Evolutionary conservation across 2,329 filamentous ascomycete genomes (phyloP).

Genomic region (Fusarium beomiforme): DNA sequence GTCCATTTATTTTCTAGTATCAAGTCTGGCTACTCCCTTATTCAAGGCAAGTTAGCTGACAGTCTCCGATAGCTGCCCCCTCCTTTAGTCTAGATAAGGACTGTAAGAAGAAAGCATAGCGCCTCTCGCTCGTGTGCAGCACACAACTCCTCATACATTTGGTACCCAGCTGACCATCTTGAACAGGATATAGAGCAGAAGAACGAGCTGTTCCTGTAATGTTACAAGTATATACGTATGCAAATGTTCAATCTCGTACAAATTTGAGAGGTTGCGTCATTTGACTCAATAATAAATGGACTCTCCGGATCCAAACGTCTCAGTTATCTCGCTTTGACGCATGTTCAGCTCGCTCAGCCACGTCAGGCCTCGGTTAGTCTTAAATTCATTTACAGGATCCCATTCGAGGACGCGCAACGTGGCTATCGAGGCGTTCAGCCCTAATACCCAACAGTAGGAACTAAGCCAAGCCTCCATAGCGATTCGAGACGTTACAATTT

Average conservation of each 20-base stretch:
- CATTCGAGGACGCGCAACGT: background rate
- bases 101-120: background rate
- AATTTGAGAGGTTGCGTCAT: background rate
- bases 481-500: constrained; percentile 3
- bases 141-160: too few species aligned
- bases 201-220: too few species aligned
- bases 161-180: too few species aligned
- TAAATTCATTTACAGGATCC: background rate
- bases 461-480: background rate
- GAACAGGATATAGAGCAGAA: background rate
- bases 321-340: background rate
- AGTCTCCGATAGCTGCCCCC: background rate
- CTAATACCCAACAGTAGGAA: background rate
- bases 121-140: background rate
- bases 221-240: fast-evolving
- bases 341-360: background rate
- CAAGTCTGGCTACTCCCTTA: too few species aligned
- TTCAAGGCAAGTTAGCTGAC: fast-evolving
- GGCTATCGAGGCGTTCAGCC: background rate
- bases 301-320: background rate
- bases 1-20: too few species aligned
- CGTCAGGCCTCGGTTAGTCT: background rate
- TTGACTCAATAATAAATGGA: too few species aligned
- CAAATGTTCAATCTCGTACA: fast-evolving
- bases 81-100: background rate